phyloP scores from a whole-genome alignment of 163 green algal species.

The Picocystis sp. region DNA sequence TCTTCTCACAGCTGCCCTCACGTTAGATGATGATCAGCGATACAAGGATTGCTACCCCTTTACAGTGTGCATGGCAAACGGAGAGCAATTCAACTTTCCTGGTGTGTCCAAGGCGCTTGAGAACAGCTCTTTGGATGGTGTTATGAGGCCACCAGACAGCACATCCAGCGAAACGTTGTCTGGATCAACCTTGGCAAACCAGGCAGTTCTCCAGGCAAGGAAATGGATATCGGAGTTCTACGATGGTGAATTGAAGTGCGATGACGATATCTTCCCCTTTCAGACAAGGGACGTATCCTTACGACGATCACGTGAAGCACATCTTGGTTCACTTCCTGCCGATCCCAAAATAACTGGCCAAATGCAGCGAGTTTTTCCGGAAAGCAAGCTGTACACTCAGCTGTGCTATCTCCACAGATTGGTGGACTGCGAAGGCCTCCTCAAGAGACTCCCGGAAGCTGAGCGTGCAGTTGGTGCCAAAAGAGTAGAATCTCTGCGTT shows the following conservation, averaged over 20 bases:
- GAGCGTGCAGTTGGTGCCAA: no score
- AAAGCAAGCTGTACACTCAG: constrained; percentile 57
- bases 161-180: constrained; percentile 15
- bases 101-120: not conserved
- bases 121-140: not conserved
- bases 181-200: constrained; percentile 50
- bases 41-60: not conserved
- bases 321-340: constrained; percentile 9
- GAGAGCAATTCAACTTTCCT: not conserved
- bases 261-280: constrained; percentile 44
- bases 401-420: constrained; percentile 16
- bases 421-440: constrained; percentile 1
- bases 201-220: constrained; percentile 32
- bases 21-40: not conserved
- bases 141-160: not conserved
- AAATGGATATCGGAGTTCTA: constrained; percentile 39
- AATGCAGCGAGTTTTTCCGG: constrained; percentile 29
- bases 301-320: constrained; percentile 2
- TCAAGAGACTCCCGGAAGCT: constrained; percentile 1
- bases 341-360: constrained; percentile 15
- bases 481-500: no score
- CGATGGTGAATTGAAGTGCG: constrained; percentile 35
- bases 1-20: not conserved
- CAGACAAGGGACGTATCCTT: constrained; percentile 47
- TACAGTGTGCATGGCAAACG: not conserved